A percentile compares a stretch with the other conserved stretches of the same genome.
Conservation (phyloP, 225 moss, liverwort and hornwort species). For the Pleurozium schreberi region DNA sequence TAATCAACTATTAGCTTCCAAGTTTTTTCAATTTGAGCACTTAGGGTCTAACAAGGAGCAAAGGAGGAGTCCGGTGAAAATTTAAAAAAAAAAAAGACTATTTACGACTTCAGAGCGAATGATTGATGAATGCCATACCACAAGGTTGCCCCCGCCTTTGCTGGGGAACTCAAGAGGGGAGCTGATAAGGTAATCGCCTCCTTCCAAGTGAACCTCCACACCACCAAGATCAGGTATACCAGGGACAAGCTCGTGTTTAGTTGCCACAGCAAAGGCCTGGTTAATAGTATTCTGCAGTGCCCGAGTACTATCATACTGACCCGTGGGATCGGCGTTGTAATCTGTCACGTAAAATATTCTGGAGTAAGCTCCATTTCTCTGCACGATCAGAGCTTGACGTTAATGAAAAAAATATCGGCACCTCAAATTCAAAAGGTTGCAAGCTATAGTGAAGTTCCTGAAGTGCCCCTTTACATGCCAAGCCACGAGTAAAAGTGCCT, state of each 20-base stretch:
- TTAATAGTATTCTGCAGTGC: slow-evolving; percentile 63
- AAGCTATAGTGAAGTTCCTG: not conserved
- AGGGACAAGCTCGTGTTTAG: slow-evolving; percentile 49
- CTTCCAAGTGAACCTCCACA: slow-evolving; percentile 74
- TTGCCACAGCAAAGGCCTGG: slow-evolving; percentile 52
- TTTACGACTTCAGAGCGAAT: not conserved
- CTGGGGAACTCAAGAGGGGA: slow-evolving; percentile 54
- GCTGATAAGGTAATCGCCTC: slow-evolving; percentile 76
- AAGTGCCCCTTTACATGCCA: not conserved
- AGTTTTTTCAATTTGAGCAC: not conserved
- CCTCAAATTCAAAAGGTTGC: not conserved
- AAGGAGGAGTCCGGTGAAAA: not conserved
- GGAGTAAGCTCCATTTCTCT: slow-evolving; percentile 26
- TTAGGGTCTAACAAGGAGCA: not conserved
- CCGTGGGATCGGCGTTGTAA: slow-evolving; percentile 75
- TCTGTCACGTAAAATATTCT: slow-evolving; percentile 76
- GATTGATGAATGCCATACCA: slow-evolving; percentile 22
- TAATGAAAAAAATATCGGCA: not conserved
- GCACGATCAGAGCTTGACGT: not conserved
- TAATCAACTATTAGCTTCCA: not conserved
- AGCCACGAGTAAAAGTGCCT: not conserved
- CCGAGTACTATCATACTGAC: slow-evolving; percentile 57
- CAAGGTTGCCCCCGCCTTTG: slow-evolving; percentile 67
- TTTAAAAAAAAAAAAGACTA: no score
- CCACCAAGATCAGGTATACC: slow-evolving; percentile 67